These are phyloP conservation scores for Cadophora sp. DNA, from an alignment of 2,329 filamentous ascomycete genomes.

Conservation along the genomic window DNA sequence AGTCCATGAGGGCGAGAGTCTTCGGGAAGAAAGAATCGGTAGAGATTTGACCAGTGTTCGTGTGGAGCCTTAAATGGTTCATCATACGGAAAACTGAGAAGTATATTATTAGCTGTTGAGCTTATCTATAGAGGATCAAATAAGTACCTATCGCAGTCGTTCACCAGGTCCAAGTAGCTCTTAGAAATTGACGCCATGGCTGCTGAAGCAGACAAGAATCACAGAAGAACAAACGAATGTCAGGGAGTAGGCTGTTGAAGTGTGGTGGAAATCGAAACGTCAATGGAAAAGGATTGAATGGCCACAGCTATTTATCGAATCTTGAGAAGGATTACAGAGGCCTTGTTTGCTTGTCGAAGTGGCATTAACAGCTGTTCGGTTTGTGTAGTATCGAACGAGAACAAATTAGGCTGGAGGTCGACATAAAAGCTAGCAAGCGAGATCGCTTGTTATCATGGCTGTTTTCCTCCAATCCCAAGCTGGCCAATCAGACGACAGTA, in stretches of 20 bases:
- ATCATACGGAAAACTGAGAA: slow-evolving; percentile 29
- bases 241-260: background rate
- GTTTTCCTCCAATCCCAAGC: background rate
- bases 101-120: background rate
- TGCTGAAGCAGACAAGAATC: background rate
- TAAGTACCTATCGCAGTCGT: slow-evolving; percentile 51
- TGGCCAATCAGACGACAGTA: background rate
- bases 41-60: slow-evolving; percentile 44
- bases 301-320: background rate
- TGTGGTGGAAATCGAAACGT: background rate
- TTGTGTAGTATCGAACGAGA: background rate
- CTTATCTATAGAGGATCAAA: background rate
- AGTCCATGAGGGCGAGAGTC: slow-evolving; percentile 58
- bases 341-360: background rate
- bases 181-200: slow-evolving; percentile 26
- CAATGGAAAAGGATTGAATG: background rate
- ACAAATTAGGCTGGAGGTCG: background rate
- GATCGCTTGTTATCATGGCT: slow-evolving; percentile 5
- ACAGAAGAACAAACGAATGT: background rate
- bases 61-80: slow-evolving; percentile 18
- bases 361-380: background rate
- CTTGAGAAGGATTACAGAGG: background rate
- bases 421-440: background rate
- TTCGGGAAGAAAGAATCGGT: slow-evolving; percentile 52
- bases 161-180: slow-evolving; percentile 49